phyloP scores from a whole-genome alignment of 345 rosid species.

The Citrus glauca region DNA sequence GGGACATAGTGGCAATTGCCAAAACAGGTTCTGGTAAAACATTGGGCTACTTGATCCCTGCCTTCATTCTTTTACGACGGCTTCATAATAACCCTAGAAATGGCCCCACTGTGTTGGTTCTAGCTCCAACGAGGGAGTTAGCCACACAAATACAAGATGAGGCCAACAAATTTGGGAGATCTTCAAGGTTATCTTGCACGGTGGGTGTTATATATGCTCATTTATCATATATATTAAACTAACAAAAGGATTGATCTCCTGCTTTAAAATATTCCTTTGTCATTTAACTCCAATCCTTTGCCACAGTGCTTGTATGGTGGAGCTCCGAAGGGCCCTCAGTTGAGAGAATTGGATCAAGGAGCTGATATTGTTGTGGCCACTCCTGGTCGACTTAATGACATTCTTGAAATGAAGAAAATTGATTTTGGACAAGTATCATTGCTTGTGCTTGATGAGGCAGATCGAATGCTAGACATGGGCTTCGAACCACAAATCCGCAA shows the following conservation, averaged over 20 bases:
- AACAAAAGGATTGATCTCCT: background rate
- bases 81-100: conserved; percentile 61
- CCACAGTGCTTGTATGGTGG: conserved; percentile 97
- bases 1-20: conserved; percentile 95
- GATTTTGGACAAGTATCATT: conserved; percentile 80
- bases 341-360: conserved; percentile 79
- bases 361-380: conserved; percentile 99
- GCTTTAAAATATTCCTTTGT: conserved; percentile 10
- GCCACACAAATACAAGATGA: conserved; percentile 98
- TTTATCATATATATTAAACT: background rate
- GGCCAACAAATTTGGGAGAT: conserved; percentile 75
- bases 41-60: conserved; percentile 90
- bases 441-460: conserved; percentile 97
- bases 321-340: conserved; percentile 87
- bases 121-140: conserved; percentile 96
- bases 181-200: conserved; percentile 85
- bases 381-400: conserved; percentile 96
- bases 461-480: conserved; percentile 99
- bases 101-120: conserved; percentile 86
- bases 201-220: conserved; percentile 41
- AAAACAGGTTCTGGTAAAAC: conserved; percentile 99
- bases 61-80: conserved; percentile 75
- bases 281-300: conserved; percentile 9
- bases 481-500: conserved; percentile 96
- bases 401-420: conserved; percentile 81